Evolutionary conservation across 2,329 filamentous ascomycete species (phyloP).

Genomic region (Aspergillus ochraceoroseus): DNA sequence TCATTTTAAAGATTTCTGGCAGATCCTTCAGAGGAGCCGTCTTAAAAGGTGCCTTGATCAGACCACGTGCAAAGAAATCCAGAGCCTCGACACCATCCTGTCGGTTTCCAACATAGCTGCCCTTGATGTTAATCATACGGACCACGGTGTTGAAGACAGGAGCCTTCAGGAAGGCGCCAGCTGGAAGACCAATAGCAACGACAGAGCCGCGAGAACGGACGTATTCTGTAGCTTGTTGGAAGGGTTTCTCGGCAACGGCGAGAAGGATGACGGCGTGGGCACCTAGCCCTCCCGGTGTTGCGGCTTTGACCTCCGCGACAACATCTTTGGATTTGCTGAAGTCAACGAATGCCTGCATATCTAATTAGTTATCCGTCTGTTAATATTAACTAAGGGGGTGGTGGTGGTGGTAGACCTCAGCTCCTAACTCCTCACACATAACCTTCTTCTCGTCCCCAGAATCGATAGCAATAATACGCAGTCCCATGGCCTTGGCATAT

Average conservation of each 20-base stretch:
- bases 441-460: conserved; percentile 73
- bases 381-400: no score
- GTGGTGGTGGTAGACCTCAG: conserved; percentile 40
- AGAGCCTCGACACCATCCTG: conserved; percentile 82
- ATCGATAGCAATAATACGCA: conserved; percentile 70
- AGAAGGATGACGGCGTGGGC: conserved; percentile 84
- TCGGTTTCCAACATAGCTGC: conserved; percentile 89
- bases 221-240: conserved; percentile 89
- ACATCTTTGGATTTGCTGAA: conserved; percentile 71
- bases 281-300: conserved; percentile 73
- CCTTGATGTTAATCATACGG: conserved; percentile 87
- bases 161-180: conserved; percentile 70
- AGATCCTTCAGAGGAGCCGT: conserved; percentile 74
- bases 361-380: conserved; percentile 4
- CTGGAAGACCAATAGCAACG: conserved; percentile 83
- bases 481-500: conserved; percentile 86
- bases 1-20: conserved; percentile 71
- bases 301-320: conserved; percentile 75
- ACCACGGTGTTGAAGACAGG: conserved; percentile 87
- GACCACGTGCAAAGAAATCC: conserved; percentile 77
- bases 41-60: conserved; percentile 87
- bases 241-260: conserved; percentile 83
- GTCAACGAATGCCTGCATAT: conserved; percentile 64
- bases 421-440: conserved; percentile 64
- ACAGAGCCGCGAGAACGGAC: conserved; percentile 77